Evolutionary conservation across 306 rosid species (phyloP), one percentile per base, ranked within the genome.

Genomic region (Ormosia semicastrata): DNA sequence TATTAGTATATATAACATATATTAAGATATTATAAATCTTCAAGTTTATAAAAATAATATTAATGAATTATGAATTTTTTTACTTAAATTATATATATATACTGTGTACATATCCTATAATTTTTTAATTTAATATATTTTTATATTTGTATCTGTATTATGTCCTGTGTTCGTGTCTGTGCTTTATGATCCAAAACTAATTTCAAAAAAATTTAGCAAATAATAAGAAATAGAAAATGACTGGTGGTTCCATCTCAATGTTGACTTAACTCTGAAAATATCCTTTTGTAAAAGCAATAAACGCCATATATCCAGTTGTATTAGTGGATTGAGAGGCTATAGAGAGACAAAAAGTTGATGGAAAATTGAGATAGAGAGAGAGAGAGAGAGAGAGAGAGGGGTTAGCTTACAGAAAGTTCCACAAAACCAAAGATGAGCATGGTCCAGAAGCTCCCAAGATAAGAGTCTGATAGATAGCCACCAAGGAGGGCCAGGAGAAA

Each of bases 381-480:
- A 18, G n/a, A n/a, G n/a, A n/a, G 3, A 11, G 8, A 11, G 14
- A 37, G 36, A 41, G 24, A 33, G 37, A 18, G n/a, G 7, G 6
- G 50, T 44, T 9, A 12, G 49, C 86, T 81, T 83, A 95, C 99
- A 41, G 97, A 96, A 76, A 96, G 99, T 79, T 96, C 99, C 3
- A 96, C 71, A 71, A 93, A 92, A 54, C 89, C 99, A 70, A 92
- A 96, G 88, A 96, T 91, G 81, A 96, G 98, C 81, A 96, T 86
- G 82, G 98, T 96, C 98, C 98, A 96, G 82, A 93, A 96, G 72
- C 92, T 88, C 66, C 99, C 99, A 7, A 96, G 98, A 86, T 84
- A 92, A 75, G 99, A 96, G 84, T 96, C 99, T 0, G 99, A 91
- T 6, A 96, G 87, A 66, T 78, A 96, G 78, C 99, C 99, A 62